Base-by-base conservation (phyloP, 768 basidiomycete species). In the Lactarius evosmus region DNA sequence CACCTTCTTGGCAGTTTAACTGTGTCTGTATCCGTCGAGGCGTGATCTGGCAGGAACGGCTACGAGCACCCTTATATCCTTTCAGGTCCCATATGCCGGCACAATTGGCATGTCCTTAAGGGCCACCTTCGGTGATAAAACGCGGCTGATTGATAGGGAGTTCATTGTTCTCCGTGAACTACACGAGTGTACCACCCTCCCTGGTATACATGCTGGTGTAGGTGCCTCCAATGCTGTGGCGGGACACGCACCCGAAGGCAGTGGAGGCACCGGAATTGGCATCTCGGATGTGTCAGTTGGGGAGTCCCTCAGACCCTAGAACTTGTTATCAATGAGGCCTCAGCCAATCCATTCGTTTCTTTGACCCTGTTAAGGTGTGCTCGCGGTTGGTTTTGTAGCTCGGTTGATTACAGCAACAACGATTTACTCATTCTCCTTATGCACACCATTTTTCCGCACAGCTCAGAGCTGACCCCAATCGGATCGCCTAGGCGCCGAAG, bases 231-330 rank as follows among this genome's bases (percentile, higher is more conserved):
- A n/a, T n/a, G n/a, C 38, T 3, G 62, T 44, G 9, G 62, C 44
- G 30, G 62, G 36, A 22, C 56, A 58, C 19, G 56, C 53, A 1
- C 9, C 19, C 19, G 16, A 2, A 1, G 62, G 5, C 17, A n/a
- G 22, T 9, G 60, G 52, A 34, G 55, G 36, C 38, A 53, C 46
- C 25, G 56, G 64, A 16, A 38, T 65, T 34, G 33, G 6, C 4
- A 62, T 67, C 44, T 67, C 62, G 1, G 49, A 63, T 38, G 54
- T 60, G 33, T 63, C 30, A 16, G 66, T 62, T 29, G 30, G 63
- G 40, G 53, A 64, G 32, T 64, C 64, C 55, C 36, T 12, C 50
- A 53, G 30, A 56, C 46, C 1, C 44, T 19, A 29, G 32, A 56
- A 22, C 50, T 65, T 11, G 11, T 36, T 12, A 56, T 65, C 30